Base-by-base conservation (phyloP, 2,329 filamentous ascomycete species). In the Epichloe coenophiala region DNA sequence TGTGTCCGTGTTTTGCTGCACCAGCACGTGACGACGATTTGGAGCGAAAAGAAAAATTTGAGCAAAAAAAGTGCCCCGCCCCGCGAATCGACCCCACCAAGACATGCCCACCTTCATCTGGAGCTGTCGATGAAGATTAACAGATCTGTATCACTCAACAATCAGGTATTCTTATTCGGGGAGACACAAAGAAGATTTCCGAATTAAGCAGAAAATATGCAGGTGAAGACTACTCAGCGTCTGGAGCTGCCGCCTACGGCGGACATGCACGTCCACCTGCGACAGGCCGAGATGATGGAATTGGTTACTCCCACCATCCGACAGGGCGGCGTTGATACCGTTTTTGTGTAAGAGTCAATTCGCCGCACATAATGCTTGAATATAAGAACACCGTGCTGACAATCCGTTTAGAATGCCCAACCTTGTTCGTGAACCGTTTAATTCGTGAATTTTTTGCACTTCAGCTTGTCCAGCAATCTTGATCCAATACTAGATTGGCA, bases 241-340 rank as follows among this genome's bases (percentile, higher is more conserved):
- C 39, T 54, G 36, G 74, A 80, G 68, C 72, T 86, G 59, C 79
- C 80, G 47, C 74, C 81, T 19, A 71, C 80, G 54, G 81, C 81
- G 48, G 82, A 86, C 65, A 79, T 84, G 67, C 80, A 83, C 59
- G 83, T 87, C 59, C 84, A 88, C 65, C 71, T 88, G 57, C 78
- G 84, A 33, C 79, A 87, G 64, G 83, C 76, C 19, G 71, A 76
- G 52, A 77, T 81, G 72, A 81, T 83, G 75, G 70, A 80, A 53
- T 60, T 73, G 36, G 75, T 77, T 21, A 69, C 68, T 43, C 73
- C 74, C 38, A 71, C 71, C 17, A 65, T 77, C 54, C 73, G 75
- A 48, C 64, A 73, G 53, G 82, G 82, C 56, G 84, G 83, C 47
- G 79, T 84, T 56, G 78, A 85, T 61, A 80, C 79, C 12, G 81